Percentiles rank a stretch among this genome's conserved stretches.
Evolutionary conservation across 1,284 basidiomycete genomes (phyloP).

Genomic region (Sporisorium graminicola): DNA sequence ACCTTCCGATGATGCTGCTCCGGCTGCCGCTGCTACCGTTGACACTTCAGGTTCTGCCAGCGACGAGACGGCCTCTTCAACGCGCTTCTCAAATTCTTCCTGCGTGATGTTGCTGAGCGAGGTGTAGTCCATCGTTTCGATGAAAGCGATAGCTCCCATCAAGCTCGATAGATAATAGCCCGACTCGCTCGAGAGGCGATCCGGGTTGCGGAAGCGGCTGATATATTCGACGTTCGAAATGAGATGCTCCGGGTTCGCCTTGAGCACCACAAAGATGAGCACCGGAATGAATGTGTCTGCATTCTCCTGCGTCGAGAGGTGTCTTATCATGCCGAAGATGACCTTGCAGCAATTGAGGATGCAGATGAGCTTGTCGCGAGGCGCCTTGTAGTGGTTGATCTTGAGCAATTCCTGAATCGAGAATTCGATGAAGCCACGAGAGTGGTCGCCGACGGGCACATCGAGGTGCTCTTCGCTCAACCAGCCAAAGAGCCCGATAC

Average conservation of each 20-base stretch:
- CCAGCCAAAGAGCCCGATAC: conserved; percentile 93
- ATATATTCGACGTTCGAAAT: conserved; percentile 93
- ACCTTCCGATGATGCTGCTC: conserved; percentile 1
- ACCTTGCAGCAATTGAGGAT: conserved; percentile 98
- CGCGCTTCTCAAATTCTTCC: conserved; percentile 83
- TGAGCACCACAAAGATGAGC: conserved; percentile 92
- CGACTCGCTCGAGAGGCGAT: conserved; percentile 90
- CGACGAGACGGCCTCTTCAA: conserved; percentile 54
- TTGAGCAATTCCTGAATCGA: conserved; percentile 89
- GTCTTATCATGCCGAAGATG: conserved; percentile 94
- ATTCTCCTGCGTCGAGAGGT: conserved; percentile 73
- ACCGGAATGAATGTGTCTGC: conserved; percentile 94
- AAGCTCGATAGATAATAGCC: conserved; percentile 97
- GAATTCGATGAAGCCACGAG: conserved; percentile 88
- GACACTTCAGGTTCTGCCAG: conserved; percentile 38
- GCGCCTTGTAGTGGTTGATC: conserved; percentile 98
- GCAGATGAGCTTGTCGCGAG: conserved; percentile 96
- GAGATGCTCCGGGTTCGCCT: conserved; percentile 91
- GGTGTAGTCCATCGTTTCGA: conserved; percentile 96
- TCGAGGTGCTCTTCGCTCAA: conserved; percentile 89
- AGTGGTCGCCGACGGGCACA: conserved; percentile 64
- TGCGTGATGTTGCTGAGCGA: conserved; percentile 91
- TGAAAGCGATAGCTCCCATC: conserved; percentile 83
- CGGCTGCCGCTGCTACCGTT: conserved; percentile 2
- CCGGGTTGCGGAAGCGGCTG: conserved; percentile 89